Conservation (phyloP, 139 green algal species). For the Astrephomene gubernaculifera region DNA sequence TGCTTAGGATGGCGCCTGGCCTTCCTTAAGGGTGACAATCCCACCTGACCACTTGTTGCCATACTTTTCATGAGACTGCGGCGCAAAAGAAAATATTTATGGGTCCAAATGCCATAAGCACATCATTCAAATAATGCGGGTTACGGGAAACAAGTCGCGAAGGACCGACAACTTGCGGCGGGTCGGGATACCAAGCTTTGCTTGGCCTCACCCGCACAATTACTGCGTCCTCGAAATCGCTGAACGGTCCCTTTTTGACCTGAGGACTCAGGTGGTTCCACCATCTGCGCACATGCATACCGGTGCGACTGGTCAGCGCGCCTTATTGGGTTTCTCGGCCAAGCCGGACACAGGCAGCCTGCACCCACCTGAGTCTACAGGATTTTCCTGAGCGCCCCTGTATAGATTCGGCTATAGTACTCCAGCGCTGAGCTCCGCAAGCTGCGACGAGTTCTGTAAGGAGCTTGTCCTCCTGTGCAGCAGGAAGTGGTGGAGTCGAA, state of each 20-base stretch:
- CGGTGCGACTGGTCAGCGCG: no score
- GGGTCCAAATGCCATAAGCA: no score
- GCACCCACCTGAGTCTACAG: slow-evolving; percentile 25
- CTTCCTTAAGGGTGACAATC: not conserved
- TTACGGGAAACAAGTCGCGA: no score
- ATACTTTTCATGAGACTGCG: slow-evolving; percentile 60
- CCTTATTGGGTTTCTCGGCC: no score
- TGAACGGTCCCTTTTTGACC: slow-evolving; percentile 84
- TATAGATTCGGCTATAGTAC: slow-evolving; percentile 40
- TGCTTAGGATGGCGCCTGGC: no score
- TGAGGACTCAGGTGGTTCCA: slow-evolving; percentile 88
- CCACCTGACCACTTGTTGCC: slow-evolving; percentile 64
- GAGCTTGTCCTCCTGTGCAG: slow-evolving; percentile 36
- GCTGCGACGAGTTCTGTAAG: slow-evolving; percentile 25
- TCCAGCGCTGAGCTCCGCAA: slow-evolving; percentile 22
- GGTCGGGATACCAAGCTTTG: no score
- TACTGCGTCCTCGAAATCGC: slow-evolving; percentile 78
- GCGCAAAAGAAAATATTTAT: not conserved
- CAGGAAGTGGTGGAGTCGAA: no score
- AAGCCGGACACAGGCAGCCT: no score
- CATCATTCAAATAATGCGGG: no score
- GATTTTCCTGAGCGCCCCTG: slow-evolving; percentile 27
- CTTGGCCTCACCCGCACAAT: slow-evolving; percentile 66
- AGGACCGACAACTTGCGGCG: no score
- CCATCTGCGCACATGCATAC: no score